A percentile compares a stretch with the other conserved stretches of the same genome.
Conservation (phyloP, 768 basidiomycete species). For the Neoboletus brunneissimus region DNA sequence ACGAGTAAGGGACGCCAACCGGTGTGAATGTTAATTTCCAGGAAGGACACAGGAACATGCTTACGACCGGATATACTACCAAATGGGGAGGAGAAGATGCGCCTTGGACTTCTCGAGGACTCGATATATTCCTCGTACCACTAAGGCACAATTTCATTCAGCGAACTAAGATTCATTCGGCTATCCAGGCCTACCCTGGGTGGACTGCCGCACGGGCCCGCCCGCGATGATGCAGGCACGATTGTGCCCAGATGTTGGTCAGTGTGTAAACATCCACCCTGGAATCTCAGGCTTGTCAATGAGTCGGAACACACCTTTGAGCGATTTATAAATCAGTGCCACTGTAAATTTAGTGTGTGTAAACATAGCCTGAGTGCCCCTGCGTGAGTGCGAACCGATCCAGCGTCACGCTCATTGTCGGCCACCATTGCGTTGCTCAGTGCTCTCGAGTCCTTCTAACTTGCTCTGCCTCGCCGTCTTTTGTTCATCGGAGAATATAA, state of each 20-base stretch:
- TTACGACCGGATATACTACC: background rate
- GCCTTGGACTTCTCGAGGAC: background rate
- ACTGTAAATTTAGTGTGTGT: background rate
- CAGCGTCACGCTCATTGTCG: background rate
- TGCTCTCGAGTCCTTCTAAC: background rate
- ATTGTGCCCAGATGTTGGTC: background rate
- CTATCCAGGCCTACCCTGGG: background rate
- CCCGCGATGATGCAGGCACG: background rate
- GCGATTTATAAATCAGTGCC: background rate
- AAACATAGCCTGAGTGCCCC: background rate
- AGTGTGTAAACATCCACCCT: background rate
- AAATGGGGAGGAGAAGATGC: background rate
- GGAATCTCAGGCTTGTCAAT: constrained; percentile 18
- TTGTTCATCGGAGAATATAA: too few relatives aligned
- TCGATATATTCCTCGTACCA: background rate
- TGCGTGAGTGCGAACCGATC: background rate
- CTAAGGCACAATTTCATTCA: background rate
- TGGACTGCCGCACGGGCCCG: background rate
- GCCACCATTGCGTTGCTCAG: background rate
- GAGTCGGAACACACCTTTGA: background rate
- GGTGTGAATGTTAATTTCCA: constrained; percentile 8
- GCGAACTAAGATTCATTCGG: background rate
- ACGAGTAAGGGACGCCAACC: background rate
- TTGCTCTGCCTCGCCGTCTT: background rate
- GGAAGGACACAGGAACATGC: background rate